Conservation (phyloP, 805 yeast species). For the Yarrowia alimentaria region DNA sequence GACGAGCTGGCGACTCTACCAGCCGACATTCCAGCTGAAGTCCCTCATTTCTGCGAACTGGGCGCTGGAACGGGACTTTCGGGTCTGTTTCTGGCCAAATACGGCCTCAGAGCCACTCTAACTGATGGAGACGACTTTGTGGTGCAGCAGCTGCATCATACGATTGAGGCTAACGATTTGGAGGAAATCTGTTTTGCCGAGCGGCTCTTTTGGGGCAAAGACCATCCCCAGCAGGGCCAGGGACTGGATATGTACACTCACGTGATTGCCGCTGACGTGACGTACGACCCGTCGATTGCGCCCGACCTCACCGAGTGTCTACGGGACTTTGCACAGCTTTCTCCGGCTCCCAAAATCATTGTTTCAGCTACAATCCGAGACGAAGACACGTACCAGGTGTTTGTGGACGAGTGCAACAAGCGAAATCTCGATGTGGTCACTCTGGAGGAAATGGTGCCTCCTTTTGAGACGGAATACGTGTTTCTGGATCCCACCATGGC, state of each 20-base stretch:
- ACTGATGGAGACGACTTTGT: conserved; percentile 70
- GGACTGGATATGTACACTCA: background rate
- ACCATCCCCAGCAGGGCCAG: conserved; percentile 32
- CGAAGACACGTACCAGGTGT: conserved; percentile 47
- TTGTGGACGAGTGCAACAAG: conserved; percentile 43
- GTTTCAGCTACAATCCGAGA: conserved; percentile 80
- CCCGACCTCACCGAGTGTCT: conserved; percentile 55
- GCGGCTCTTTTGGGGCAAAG: conserved; percentile 32
- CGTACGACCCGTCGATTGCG: conserved; percentile 68
- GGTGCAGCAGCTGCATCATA: conserved; percentile 48
- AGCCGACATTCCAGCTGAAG: too few species aligned
- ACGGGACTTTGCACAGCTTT: conserved; percentile 32
- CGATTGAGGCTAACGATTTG: conserved; percentile 48
- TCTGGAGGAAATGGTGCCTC: conserved; percentile 19
- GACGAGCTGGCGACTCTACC: too few species aligned
- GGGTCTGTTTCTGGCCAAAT: conserved; percentile 44
- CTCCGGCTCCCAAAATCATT: conserved; percentile 35
- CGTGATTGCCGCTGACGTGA: conserved; percentile 81
- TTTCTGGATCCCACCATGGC: conserved; percentile 30
- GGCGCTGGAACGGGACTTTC: conserved; percentile 92
- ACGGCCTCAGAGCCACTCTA: conserved; percentile 42
- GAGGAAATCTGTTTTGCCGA: conserved; percentile 12
- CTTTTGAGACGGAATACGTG: conserved; percentile 26
- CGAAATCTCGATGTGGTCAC: conserved; percentile 30
- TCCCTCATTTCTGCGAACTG: conserved; percentile 54